Conservation (phyloP, 768 basidiomycete species). For the Chalciporus piperatus region DNA sequence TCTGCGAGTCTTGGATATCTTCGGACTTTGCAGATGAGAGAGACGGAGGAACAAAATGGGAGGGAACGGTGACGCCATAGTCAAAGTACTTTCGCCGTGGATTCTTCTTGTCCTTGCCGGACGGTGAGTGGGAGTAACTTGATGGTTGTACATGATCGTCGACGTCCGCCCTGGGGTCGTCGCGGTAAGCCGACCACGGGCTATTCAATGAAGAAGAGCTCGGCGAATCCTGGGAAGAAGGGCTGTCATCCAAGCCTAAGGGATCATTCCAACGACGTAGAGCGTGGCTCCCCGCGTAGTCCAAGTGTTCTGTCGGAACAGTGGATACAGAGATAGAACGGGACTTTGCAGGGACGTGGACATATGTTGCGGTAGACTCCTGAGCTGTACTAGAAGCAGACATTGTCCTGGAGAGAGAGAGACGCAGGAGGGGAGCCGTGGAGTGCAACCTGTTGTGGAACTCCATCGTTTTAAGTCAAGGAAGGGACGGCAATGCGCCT, state of each 20-base stretch:
- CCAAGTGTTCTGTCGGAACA: no score
- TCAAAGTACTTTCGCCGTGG: constrained; percentile 23
- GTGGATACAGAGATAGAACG: no score
- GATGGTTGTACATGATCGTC: not conserved
- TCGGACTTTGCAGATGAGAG: constrained; percentile 6
- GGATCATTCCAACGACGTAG: no score
- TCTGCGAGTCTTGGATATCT: not conserved
- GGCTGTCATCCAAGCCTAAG: no score
- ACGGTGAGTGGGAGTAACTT: not conserved
- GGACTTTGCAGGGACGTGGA: not conserved
- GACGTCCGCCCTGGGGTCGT: constrained; percentile 2
- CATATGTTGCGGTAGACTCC: no score
- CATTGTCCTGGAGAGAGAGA: not conserved
- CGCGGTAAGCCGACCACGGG: not conserved
- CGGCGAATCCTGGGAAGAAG: not conserved
- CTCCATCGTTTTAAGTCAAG: not conserved
- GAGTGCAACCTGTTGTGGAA: not conserved
- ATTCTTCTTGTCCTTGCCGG: constrained; percentile 12
- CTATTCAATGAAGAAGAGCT: not conserved
- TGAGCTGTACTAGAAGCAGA: not conserved
- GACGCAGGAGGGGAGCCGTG: not conserved
- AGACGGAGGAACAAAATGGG: constrained; percentile 2
- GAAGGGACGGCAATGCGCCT: not conserved
- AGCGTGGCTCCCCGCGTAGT: no score
- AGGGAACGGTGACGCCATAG: constrained; percentile 10